These are phyloP conservation scores for Stipa capillata DNA, from an alignment of 176 grass and related monocot genomes.

Conservation along the genomic window DNA sequence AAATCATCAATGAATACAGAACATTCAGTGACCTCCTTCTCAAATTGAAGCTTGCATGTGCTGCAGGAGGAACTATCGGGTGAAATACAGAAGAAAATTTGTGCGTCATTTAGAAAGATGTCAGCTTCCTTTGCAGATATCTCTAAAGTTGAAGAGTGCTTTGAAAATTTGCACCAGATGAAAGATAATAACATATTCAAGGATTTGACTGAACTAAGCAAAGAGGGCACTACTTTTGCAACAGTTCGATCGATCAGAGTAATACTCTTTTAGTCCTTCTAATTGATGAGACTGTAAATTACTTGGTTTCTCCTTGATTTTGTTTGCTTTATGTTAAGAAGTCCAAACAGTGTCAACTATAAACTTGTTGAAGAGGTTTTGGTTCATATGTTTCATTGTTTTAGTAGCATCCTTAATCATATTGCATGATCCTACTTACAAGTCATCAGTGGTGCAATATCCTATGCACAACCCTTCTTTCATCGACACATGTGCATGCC, in stretches of 20 bases:
- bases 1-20: slow-evolving; percentile 6
- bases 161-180: slow-evolving; percentile 76
- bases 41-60: slow-evolving; percentile 12
- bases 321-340: background rate
- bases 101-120: slow-evolving; percentile 65
- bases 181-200: slow-evolving; percentile 98
- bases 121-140: slow-evolving; percentile 51
- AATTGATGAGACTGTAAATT: background rate
- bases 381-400: slow-evolving; percentile 1
- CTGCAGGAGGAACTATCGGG: slow-evolving; percentile 64
- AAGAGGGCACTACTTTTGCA: slow-evolving; percentile 46
- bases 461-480: background rate
- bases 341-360: background rate
- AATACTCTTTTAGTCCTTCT: slow-evolving; percentile 26
- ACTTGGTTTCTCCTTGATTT: slow-evolving; percentile 10
- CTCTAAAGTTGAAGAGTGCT: slow-evolving; percentile 69
- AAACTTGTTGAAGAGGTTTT: background rate
- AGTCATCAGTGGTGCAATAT: background rate
- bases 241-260: slow-evolving; percentile 47
- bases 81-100: slow-evolving; percentile 49
- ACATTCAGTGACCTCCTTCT: slow-evolving; percentile 8
- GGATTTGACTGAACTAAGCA: slow-evolving; percentile 52
- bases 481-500: background rate
- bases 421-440: background rate
- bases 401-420: slow-evolving; percentile 2